A percentile compares a stretch with the other conserved stretches of the same genome.
phyloP scores from a whole-genome alignment of 352 stramenopile genomes.

The Phytophthora pisi region DNA sequence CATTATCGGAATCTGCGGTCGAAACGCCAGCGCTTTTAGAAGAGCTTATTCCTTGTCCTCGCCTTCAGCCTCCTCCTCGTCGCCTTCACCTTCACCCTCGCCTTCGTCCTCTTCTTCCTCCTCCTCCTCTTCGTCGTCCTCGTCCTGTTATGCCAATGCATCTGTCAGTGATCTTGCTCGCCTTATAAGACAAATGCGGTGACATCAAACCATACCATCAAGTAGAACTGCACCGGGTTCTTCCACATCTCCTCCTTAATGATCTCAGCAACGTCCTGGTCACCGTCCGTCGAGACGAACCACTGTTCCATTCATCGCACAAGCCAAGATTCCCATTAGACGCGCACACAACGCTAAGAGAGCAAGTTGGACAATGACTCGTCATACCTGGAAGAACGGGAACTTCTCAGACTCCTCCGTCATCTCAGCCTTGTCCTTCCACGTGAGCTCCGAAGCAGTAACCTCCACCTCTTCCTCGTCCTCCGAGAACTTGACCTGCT shows the following conservation, averaged over 20 bases:
- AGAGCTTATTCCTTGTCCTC: slow-evolving; percentile 41
- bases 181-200: not conserved
- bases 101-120: slow-evolving; percentile 46
- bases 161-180: slow-evolving; percentile 4
- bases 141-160: slow-evolving; percentile 33
- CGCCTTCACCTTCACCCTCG: slow-evolving; percentile 35
- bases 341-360: not conserved
- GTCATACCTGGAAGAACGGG: slow-evolving; percentile 60
- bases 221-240: slow-evolving; percentile 67
- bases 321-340: not conserved
- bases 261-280: slow-evolving; percentile 69
- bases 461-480: slow-evolving; percentile 67
- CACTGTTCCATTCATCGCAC: slow-evolving; percentile 35
- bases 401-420: slow-evolving; percentile 53
- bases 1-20: slow-evolving; percentile 13
- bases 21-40: not conserved
- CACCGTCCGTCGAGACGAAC: slow-evolving; percentile 57
- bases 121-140: slow-evolving; percentile 53
- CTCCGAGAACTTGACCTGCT: slow-evolving; percentile 74
- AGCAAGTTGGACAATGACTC: not conserved
- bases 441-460: slow-evolving; percentile 57
- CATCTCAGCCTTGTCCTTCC: slow-evolving; percentile 63
- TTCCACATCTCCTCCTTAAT: slow-evolving; percentile 88
- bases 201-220: slow-evolving; percentile 31
- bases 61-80: slow-evolving; percentile 27